Evolutionary conservation across 495 filamentous ascomycete genomes (phyloP), one percentile per base, ranked within the genome.

Genomic region (Clavariopsis aquatica): DNA sequence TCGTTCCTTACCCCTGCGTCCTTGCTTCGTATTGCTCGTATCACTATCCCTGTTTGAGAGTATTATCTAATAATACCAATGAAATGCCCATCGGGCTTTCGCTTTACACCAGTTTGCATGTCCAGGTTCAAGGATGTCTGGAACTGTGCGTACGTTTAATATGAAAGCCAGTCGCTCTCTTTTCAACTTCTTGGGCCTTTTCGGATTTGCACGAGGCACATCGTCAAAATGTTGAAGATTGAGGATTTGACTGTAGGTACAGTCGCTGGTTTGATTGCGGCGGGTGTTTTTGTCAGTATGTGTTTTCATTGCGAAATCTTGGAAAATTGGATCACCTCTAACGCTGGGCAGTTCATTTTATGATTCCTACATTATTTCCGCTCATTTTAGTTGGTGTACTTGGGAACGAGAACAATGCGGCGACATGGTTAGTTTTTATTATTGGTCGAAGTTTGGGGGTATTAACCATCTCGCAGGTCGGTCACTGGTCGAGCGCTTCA

Each of bases 401-500:
- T 1, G 38, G 28, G 27, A 52, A 60, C 4, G 47, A 60, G 24
- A 41, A 60, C 17, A 60, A 13, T 8, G 61, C 61, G 8, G 52
- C 52, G 45, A 64, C 52, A 29, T 64, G 61, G 61, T 64, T n/a
- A 19, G 52, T 51, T 15, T n/a, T n/a, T 8, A 56, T 38, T 31
- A 47, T 12, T 23, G 1, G 22, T 12, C n/a, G 23, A 22, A 28
- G 26, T 17, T 17, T 8, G 9, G n/a, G 4, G 41, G 7, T 24
- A 45, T n/a, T 24, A 19, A n/a, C 56, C 1, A 8, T 3, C 34
- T 20, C 2, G 10, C 7, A 64, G 61, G 61, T 47, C 61, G 17
- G 61, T 64, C 38, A 26, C 63, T 26, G 68, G 60, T 8, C 69
- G 71, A 20, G 52, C 61, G 20, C 56, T 74, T 15, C 74, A 76